Evolutionary conservation across 2,329 filamentous ascomycete species (phyloP).

Genomic region (Paraphoma chrysanthemicola): DNA sequence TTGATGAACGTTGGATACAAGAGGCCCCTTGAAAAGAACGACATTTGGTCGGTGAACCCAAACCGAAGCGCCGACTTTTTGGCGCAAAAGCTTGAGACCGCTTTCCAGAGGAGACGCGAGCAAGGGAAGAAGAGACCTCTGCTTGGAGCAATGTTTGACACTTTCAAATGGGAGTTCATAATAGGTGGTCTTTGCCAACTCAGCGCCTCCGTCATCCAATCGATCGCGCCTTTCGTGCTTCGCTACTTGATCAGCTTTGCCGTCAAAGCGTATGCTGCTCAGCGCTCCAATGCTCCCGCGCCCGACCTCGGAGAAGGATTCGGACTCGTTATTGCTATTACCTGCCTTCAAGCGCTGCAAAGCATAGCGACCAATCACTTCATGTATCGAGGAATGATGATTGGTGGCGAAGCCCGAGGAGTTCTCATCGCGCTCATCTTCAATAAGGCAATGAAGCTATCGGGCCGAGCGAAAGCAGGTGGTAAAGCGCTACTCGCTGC

Average conservation of each 20-base stretch:
- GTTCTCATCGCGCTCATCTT: conserved; percentile 88
- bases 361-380: conserved; percentile 87
- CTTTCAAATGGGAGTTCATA: conserved; percentile 84
- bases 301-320: conserved; percentile 79
- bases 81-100: conserved; percentile 68
- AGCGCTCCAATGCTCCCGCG: conserved; percentile 58
- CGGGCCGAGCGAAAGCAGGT: conserved; percentile 85
- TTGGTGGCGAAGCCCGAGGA: conserved; percentile 82
- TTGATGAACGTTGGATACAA: conserved; percentile 87
- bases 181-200: conserved; percentile 82
- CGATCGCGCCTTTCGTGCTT: conserved; percentile 83
- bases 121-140: conserved; percentile 76
- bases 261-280: conserved; percentile 75
- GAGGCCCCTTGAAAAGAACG: conserved; percentile 79
- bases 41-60: conserved; percentile 90
- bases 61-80: conserved; percentile 74
- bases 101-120: conserved; percentile 73
- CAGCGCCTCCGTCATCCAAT: conserved; percentile 72
- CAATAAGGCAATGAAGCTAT: conserved; percentile 90
- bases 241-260: conserved; percentile 89
- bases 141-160: conserved; percentile 82
- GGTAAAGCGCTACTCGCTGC: conserved; percentile 58
- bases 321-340: conserved; percentile 84
- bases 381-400: conserved; percentile 89
- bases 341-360: conserved; percentile 82